Percentiles rank a stretch among this genome's conserved stretches.
Evolutionary conservation across 176 grass and related monocot species (phyloP).

Genomic region (Calamus simplicifolius): DNA sequence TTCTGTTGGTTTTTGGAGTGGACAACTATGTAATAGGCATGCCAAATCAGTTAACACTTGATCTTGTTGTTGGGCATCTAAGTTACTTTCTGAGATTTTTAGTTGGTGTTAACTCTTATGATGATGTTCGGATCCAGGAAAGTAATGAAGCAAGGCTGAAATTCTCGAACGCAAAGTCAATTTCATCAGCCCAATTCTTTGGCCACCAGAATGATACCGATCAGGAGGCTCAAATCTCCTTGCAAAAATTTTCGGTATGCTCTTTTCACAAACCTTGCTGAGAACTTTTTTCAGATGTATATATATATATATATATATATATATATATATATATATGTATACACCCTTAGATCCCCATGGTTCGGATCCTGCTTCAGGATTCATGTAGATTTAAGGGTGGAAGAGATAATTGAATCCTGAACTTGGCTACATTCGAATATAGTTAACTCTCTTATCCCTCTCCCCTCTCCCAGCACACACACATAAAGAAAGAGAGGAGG

Average conservation of each 20-base stretch:
- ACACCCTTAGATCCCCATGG: no score
- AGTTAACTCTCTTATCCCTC: no score
- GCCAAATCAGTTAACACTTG: background rate
- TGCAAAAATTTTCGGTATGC: conserved; percentile 87
- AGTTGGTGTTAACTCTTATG: conserved; percentile 1
- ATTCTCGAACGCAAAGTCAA: conserved; percentile 98
- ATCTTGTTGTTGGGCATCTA: background rate
- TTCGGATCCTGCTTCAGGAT: no score
- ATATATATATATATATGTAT: background rate
- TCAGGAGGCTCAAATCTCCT: conserved; percentile 63
- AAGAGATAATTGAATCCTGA: no score
- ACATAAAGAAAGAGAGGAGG: no score
- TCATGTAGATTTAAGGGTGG: no score
- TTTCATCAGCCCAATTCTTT: conserved; percentile 96
- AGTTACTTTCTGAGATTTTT: conserved; percentile 1
- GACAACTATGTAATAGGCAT: no score
- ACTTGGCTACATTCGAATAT: no score
- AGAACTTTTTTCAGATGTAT: background rate
- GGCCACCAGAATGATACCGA: conserved; percentile 48
- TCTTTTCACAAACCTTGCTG: background rate
- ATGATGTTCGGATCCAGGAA: conserved; percentile 60
- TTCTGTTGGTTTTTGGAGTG: no score
- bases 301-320: background rate
- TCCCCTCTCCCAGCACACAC: no score
- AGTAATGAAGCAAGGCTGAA: conserved; percentile 79